Evolutionary conservation across 805 yeast genomes (phyloP).

Genomic region (Candida chauliodis): DNA sequence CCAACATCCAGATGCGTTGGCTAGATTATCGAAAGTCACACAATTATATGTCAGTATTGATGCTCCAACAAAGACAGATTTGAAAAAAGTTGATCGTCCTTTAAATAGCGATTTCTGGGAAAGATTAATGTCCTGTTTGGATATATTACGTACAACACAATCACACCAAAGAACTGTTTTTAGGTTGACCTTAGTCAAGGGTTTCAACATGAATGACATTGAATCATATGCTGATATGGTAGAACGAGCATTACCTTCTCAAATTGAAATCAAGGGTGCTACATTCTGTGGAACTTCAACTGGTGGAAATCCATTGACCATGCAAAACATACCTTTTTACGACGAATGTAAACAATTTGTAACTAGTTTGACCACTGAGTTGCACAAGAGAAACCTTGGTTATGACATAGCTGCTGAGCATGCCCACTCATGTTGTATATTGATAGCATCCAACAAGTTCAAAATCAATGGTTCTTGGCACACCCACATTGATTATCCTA

Average conservation of each 20-base stretch:
- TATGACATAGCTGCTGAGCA: conserved; percentile 93
- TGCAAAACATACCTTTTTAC: conserved; percentile 94
- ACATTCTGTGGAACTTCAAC: conserved; percentile 89
- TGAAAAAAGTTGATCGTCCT: conserved; percentile 85
- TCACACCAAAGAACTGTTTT: conserved; percentile 86
- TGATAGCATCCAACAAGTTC: conserved; percentile 75
- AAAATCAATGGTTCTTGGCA: conserved; percentile 71
- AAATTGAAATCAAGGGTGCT: conserved; percentile 91
- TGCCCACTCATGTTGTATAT: conserved; percentile 90
- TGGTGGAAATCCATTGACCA: conserved; percentile 83
- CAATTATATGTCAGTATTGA: conserved; percentile 91
- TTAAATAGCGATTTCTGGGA: conserved; percentile 92
- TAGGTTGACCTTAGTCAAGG: conserved; percentile 86
- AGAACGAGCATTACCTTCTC: conserved; percentile 75
- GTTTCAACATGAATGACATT: conserved; percentile 81
- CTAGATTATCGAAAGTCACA: conserved; percentile 69
- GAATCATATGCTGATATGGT: conserved; percentile 85
- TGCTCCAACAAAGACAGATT: conserved; percentile 80
- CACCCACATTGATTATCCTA: conserved; percentile 82
- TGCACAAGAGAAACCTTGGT: conserved; percentile 60
- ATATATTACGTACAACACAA: conserved; percentile 70
- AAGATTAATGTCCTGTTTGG: conserved; percentile 74
- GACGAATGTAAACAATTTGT: conserved; percentile 85
- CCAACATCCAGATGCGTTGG: conserved; percentile 86
- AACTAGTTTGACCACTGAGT: conserved; percentile 53